Evolutionary conservation across 768 basidiomycete species (phyloP).

Genomic region (Flagelloscypha sp.): DNA sequence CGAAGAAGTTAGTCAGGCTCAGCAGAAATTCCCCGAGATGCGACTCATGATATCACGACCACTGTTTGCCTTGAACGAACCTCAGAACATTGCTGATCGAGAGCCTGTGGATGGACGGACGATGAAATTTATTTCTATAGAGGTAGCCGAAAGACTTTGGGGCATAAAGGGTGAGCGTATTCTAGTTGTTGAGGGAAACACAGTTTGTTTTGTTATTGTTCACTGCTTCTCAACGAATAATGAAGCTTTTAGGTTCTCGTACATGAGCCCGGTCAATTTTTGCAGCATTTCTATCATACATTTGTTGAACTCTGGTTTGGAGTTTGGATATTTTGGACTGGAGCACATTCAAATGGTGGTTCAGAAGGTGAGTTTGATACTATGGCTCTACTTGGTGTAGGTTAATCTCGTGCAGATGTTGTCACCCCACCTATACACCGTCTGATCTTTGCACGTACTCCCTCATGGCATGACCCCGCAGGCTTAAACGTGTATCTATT

Average conservation of each 20-base stretch:
- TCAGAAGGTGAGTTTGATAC: no score
- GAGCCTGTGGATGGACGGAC: constrained; percentile 59
- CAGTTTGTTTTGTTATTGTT: constrained; percentile 33
- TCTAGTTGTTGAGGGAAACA: constrained; percentile 63
- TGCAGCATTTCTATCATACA: constrained; percentile 85
- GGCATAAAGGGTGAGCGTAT: constrained; percentile 51
- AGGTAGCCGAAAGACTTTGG: constrained; percentile 58
- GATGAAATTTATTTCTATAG: constrained; percentile 53
- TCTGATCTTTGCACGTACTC: constrained; percentile 60
- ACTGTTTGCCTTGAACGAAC: constrained; percentile 44
- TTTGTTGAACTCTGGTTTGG: constrained; percentile 77
- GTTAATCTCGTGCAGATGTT: no score
- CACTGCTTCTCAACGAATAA: background rate
- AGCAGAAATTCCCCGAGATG: constrained; percentile 37
- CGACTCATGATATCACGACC: constrained; percentile 62
- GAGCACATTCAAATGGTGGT: no score
- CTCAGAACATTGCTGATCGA: constrained; percentile 56
- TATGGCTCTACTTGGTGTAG: no score
- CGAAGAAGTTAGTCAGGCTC: no score
- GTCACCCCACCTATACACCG: constrained; percentile 59
- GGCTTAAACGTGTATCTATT: constrained; percentile 51
- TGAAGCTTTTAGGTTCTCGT: constrained; percentile 40
- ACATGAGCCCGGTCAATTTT: constrained; percentile 70
- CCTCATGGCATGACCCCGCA: constrained; percentile 48
- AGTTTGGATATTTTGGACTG: constrained; percentile 65